Evolutionary conservation across 2,329 filamentous ascomycete genomes (phyloP).

Genomic region (Diaporthe ilicicola): DNA sequence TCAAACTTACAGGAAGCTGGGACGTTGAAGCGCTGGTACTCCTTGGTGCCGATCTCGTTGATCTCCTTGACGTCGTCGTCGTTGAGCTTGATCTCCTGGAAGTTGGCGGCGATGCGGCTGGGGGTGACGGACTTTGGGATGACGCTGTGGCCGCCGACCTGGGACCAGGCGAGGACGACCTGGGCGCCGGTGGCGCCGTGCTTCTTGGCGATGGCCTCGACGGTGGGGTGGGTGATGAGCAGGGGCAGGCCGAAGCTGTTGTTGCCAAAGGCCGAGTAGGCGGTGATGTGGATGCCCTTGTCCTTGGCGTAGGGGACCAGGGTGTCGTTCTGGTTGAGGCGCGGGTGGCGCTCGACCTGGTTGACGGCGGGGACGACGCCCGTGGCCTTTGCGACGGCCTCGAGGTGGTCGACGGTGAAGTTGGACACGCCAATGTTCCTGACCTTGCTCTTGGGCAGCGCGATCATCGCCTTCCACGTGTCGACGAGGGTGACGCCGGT

Average conservation of each 20-base stretch:
- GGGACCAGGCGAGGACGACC: conserved; percentile 65
- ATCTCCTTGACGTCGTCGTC: conserved; percentile 68
- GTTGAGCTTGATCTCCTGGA: conserved; percentile 70
- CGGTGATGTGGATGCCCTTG: conserved; percentile 73
- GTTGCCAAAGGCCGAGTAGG: conserved; percentile 67
- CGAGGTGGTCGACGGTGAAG: conserved; percentile 69
- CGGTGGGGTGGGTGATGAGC: conserved; percentile 64
- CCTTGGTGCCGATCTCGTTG: conserved; percentile 65
- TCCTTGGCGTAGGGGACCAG: conserved; percentile 67
- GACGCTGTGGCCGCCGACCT: conserved; percentile 70
- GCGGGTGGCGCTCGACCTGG: conserved; percentile 75
- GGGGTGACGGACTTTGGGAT: conserved; percentile 80
- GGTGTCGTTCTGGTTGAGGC: conserved; percentile 62
- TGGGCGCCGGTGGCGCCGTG: conserved; percentile 55
- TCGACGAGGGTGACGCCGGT: conserved; percentile 50
- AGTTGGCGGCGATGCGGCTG: conserved; percentile 74
- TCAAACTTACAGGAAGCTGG: conserved; percentile 50
- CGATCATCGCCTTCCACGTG: conserved; percentile 52
- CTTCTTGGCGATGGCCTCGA: conserved; percentile 64
- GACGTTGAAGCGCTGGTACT: conserved; percentile 54
- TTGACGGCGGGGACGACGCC: conserved; percentile 70
- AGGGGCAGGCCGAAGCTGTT: conserved; percentile 55
- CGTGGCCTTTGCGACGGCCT: conserved; percentile 64
- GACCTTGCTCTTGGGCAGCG: conserved; percentile 66
- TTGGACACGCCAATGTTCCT: conserved; percentile 78